These are phyloP conservation scores for Clavariopsis aquatica DNA, from an alignment of 495 filamentous ascomycete species.

Conservation along the genomic window DNA sequence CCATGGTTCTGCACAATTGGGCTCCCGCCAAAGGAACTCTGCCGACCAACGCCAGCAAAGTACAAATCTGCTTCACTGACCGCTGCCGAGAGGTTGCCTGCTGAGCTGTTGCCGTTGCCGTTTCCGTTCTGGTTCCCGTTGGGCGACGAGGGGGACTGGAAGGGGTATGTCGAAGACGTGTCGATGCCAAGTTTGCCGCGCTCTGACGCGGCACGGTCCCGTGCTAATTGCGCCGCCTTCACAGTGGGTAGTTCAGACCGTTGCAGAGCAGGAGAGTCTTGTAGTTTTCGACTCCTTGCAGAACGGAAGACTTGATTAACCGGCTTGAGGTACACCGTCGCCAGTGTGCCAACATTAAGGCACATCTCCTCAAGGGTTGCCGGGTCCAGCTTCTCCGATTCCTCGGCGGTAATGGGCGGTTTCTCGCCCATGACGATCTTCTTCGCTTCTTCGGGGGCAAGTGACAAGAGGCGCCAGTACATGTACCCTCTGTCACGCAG, in stretches of 20 bases:
- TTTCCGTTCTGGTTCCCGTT: constrained; percentile 13
- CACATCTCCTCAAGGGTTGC: constrained; percentile 95
- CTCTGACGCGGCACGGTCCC: constrained; percentile 24
- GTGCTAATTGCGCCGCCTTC: constrained; percentile 52
- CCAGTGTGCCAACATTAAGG: constrained; percentile 91
- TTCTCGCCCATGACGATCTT: constrained; percentile 95
- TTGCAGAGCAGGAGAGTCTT: constrained; percentile 83
- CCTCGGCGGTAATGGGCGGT: constrained; percentile 85
- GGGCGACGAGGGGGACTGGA: not conserved
- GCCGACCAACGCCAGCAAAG: constrained; percentile 49
- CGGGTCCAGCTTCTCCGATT: constrained; percentile 91
- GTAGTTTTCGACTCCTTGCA: constrained; percentile 74
- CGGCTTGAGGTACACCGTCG: constrained; percentile 96
- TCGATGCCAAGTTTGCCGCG: constrained; percentile 20
- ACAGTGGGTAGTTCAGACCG: constrained; percentile 46
- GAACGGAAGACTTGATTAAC: constrained; percentile 97
- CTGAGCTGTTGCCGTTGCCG: constrained; percentile 12
- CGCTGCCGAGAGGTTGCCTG: constrained; percentile 23
- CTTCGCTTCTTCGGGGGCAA: constrained; percentile 83
- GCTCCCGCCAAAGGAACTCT: constrained; percentile 49
- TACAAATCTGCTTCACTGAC: constrained; percentile 45
- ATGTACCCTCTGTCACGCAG: constrained; percentile 95
- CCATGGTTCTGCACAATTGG: constrained; percentile 40
- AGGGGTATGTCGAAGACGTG: constrained; percentile 41
- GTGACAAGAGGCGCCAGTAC: constrained; percentile 98